phyloP scores from a whole-genome alignment of 2,329 filamentous ascomycete species.

The Botrytis sinoallii region DNA sequence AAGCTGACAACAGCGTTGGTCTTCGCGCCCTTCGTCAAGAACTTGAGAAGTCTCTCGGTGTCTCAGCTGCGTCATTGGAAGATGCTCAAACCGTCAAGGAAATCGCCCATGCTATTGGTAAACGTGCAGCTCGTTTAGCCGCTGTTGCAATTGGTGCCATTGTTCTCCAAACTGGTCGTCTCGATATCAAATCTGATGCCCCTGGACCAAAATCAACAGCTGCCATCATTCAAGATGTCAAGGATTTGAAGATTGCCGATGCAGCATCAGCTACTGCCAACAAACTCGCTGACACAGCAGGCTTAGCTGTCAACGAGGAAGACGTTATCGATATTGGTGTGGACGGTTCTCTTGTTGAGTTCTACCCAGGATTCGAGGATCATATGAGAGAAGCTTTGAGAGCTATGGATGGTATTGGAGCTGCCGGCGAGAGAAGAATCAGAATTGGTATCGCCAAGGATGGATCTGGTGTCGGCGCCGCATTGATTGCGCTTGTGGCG shows the following conservation, averaged over 20 bases:
- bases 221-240: slow-evolving; percentile 32
- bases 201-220: slow-evolving; percentile 28
- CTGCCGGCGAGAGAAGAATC: slow-evolving; percentile 76
- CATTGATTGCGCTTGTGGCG: slow-evolving; percentile 88
- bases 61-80: slow-evolving; percentile 73
- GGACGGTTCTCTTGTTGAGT: slow-evolving; percentile 90
- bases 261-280: slow-evolving; percentile 31
- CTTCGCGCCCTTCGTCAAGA: slow-evolving; percentile 72
- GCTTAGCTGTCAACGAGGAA: slow-evolving; percentile 43
- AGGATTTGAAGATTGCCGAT: slow-evolving; percentile 29
- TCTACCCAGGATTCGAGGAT: slow-evolving; percentile 88
- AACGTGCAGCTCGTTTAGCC: slow-evolving; percentile 81
- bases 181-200: slow-evolving; percentile 43
- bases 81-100: slow-evolving; percentile 87
- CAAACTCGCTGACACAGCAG: slow-evolving; percentile 31
- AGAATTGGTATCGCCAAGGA: slow-evolving; percentile 96
- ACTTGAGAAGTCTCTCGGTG: slow-evolving; percentile 71
- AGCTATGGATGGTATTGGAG: slow-evolving; percentile 73
- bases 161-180: slow-evolving; percentile 73
- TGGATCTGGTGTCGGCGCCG: slow-evolving; percentile 91
- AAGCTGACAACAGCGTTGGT: slow-evolving; percentile 72
- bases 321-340: slow-evolving; percentile 86
- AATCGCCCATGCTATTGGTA: slow-evolving; percentile 78
- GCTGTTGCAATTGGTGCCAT: slow-evolving; percentile 86
- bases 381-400: slow-evolving; percentile 81